Percentiles rank a stretch among this genome's conserved stretches.
These are phyloP conservation scores for Hypoxylon cercidicola DNA, from an alignment of 495 filamentous ascomycete genomes.

Conservation along the genomic window DNA sequence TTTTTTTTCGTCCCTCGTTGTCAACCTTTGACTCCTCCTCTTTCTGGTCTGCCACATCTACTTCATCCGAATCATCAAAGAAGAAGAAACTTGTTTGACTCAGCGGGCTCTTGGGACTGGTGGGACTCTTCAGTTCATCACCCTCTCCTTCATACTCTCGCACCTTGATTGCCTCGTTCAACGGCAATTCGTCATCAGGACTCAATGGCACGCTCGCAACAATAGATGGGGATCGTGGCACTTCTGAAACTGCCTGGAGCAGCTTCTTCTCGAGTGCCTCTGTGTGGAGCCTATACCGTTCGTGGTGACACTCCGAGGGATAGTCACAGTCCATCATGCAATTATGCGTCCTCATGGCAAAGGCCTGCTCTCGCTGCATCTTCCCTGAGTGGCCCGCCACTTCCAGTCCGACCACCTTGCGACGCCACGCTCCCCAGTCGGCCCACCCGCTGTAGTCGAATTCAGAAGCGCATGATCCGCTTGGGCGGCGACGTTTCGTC, in stretches of 20 bases:
- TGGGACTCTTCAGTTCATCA: constrained; percentile 6
- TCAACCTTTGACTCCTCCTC: constrained; percentile 8
- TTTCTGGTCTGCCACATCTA: neutral
- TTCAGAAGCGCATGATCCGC: constrained; percentile 43
- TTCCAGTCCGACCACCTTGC: constrained; percentile 45
- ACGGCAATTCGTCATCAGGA: constrained; percentile 28
- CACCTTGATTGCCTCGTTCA: constrained; percentile 17
- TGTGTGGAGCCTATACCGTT: constrained; percentile 31
- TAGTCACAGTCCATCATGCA: constrained; percentile 58
- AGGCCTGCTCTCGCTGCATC: constrained; percentile 37
- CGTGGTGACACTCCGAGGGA: constrained; percentile 55
- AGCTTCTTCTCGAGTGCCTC: constrained; percentile 26
- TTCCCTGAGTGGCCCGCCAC: constrained; percentile 15
- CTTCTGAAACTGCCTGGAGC: constrained; percentile 10
- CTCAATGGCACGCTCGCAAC: constrained; percentile 4
- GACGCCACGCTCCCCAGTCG: constrained; percentile 51
- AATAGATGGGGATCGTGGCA: constrained; percentile 9
- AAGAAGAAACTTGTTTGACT: constrained; percentile 30
- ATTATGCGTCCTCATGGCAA: constrained; percentile 39
- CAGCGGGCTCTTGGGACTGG: constrained; percentile 36
- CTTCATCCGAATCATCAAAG: constrained; percentile 28
- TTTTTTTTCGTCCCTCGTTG: constrained; percentile 2
- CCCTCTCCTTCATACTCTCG: constrained; percentile 3
- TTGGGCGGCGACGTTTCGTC: constrained; percentile 25
- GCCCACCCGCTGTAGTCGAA: constrained; percentile 59